These are phyloP conservation scores for Aureobasidium sp. DNA, from an alignment of 2,329 filamentous ascomycete species.

Conservation along the genomic window DNA sequence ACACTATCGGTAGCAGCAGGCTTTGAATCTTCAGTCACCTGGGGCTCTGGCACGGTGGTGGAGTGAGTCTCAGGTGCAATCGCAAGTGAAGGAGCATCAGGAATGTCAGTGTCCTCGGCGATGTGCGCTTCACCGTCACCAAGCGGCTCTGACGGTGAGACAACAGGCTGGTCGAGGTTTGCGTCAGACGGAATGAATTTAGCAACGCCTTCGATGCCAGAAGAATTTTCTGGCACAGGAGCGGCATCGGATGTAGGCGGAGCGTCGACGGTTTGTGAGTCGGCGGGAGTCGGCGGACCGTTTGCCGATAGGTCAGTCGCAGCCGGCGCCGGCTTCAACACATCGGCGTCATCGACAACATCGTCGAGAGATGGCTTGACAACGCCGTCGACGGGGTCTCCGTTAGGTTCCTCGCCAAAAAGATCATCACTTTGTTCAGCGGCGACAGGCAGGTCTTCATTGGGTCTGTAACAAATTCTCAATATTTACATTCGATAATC, in stretches of 20 bases:
- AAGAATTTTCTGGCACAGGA: slow-evolving; percentile 33
- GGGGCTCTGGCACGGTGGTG: slow-evolving; percentile 14
- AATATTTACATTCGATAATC: slow-evolving; percentile 13
- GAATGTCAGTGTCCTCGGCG: slow-evolving; percentile 10
- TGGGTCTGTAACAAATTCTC: slow-evolving; percentile 11
- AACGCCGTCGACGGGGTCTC: slow-evolving; percentile 10
- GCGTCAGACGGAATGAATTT: slow-evolving; percentile 35
- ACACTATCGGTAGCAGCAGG: background rate
- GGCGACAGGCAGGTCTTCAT: slow-evolving; percentile 9
- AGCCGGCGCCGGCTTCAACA: background rate
- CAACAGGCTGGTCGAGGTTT: slow-evolving; percentile 33
- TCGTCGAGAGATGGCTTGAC: slow-evolving; percentile 14
- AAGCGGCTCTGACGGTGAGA: slow-evolving; percentile 34
- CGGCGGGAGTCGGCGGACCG: background rate
- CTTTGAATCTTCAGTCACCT: background rate
- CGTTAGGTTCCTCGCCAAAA: slow-evolving; percentile 25
- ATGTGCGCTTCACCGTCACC: slow-evolving; percentile 21
- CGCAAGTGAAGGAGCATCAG: slow-evolving; percentile 12
- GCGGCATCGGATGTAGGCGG: slow-evolving; percentile 17
- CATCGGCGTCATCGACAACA: background rate
- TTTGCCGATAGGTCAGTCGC: slow-evolving; percentile 9
- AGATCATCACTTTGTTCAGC: slow-evolving; percentile 24
- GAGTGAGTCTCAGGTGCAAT: slow-evolving; percentile 14
- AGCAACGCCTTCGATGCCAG: slow-evolving; percentile 35
- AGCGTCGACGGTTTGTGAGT: slow-evolving; percentile 11